Evolutionary conservation across 495 filamentous ascomycete species (phyloP), one percentile per base, ranked within the genome.

Genomic region (Geoglossum glabrum): DNA sequence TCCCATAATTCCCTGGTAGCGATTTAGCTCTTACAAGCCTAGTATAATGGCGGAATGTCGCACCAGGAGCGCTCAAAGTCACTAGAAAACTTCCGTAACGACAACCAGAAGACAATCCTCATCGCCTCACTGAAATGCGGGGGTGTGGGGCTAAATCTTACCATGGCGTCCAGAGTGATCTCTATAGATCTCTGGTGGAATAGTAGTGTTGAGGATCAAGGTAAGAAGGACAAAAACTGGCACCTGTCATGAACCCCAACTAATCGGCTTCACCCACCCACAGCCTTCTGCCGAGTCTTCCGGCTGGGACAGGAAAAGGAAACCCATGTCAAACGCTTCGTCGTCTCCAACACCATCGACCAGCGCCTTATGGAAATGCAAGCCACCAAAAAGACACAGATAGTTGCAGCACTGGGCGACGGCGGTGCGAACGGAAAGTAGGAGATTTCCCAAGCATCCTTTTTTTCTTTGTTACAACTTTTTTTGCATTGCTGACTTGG

Each of bases 101-200:
- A 58, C 66, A 45, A 28, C 43, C 3, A 27, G 1, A 62, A 61
- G 23, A 58, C 61, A 36, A 47, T 72, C 21, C 33, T 73, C 30
- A 33, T 72, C 7, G 64, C 70, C 3, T 64, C 63, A 9, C 60
- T 72, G 21, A 65, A 60, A 30, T 65, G 62, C 34, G 70, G 69
- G 25, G 31, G 36, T 3, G 34, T 57, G 8, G 68, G 67, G 4
- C 55, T 66, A 54, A 73, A 73, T 54, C 55, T 72, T n/a, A 71
- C 68, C 0, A 68, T 69, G 64, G 70, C 69, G 2, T 30, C 25
- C 8, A 28, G 34, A 7, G 25, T 40, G 7, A n/a, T 57, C 21
- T 47, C 5, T 27, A 1, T 46, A 26, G 55, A 57, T 23, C 21
- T 50, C 23, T 50, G 46, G 46, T 60, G 58, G 54, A 60, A 60